Evolutionary conservation across 2,329 filamentous ascomycete genomes (phyloP), one percentile per base, ranked within the genome.

Genomic region (Sphaerostilbella broomeana): DNA sequence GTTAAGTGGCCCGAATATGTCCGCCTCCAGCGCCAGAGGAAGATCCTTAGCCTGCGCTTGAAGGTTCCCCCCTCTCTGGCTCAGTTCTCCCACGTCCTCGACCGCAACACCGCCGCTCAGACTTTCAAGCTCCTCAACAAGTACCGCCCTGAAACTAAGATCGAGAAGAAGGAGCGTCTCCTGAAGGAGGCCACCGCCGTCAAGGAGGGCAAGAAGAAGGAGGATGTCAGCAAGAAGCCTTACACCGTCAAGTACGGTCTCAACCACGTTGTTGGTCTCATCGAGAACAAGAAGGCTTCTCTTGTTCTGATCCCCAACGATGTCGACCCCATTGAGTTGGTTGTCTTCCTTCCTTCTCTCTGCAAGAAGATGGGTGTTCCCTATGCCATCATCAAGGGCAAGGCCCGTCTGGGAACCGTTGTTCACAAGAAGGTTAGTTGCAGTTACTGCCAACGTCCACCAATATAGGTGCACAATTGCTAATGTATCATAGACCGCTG

Each of bases 311-410:
- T 98, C 67, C 86, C 92, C 69, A 95, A 98, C 76, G 92, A 98
- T 66, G 94, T 98, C 60, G 92, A 98, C 79, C 92, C 92, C 61
- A 98, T 98, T 65, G 92, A 98, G 81, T 75, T 98, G 59, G 94
- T 98, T 62, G 87, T 98, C 72, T 98, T 95, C 85, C 81, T 98
- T 51, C 92, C 92, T 56, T 89, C 92, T 61, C 86, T 98, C 57
- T 98, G 92, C 86, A 86, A 90, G 73, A 98, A 98, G 86, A 98
- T 98, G 90, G 94, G 94, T 74, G 83, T 95, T 58, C 92, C 94
- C 52, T 98, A 97, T 70, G 92, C 89, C 65, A 97, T 98, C 59
- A 81, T 98, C 66, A 98, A 98, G 86, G 92, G 92, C 76, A 98
- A 98, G 86, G 92, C 92, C 56, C 84, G 92, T 73, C 86, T 98